Percentiles rank a stretch among this genome's conserved stretches.
These are phyloP conservation scores for Neurospora sp. DNA, from an alignment of 495 filamentous ascomycete genomes.

Conservation along the genomic window DNA sequence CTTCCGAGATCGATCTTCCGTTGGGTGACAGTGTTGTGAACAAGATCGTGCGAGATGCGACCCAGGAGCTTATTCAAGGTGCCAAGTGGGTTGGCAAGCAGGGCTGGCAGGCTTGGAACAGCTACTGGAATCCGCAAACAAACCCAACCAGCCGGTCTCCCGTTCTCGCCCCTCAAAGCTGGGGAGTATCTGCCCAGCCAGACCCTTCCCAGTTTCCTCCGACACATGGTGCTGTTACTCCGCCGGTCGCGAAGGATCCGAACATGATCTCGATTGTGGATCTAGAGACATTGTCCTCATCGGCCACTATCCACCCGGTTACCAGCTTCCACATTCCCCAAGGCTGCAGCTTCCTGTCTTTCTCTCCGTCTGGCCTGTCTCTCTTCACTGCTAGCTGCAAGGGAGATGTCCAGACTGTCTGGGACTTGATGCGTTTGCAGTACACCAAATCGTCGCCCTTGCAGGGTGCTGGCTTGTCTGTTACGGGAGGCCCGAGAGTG, in stretches of 20 bases:
- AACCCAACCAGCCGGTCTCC: conserved; percentile 32
- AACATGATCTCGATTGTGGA: conserved; percentile 80
- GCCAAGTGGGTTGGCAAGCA: conserved; percentile 82
- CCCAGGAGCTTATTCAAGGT: conserved; percentile 83
- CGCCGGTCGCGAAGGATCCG: conserved; percentile 50
- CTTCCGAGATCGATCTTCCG: conserved; percentile 65
- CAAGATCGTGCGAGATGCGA: conserved; percentile 74
- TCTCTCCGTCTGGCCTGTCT: conserved; percentile 73
- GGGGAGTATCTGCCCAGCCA: conserved; percentile 25
- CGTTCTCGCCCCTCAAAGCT: conserved; percentile 16
- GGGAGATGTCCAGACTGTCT: conserved; percentile 84
- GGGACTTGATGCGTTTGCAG: conserved; percentile 77
- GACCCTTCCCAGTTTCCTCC: conserved; percentile 56
- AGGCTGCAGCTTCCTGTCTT: conserved; percentile 86
- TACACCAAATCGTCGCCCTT: conserved; percentile 43
- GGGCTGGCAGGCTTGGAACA: conserved; percentile 77
- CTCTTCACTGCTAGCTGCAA: conserved; percentile 86
- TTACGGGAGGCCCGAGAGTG: conserved; percentile 41
- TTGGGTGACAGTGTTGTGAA: conserved; percentile 74
- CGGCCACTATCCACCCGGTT: conserved; percentile 46
- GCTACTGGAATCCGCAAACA: conserved; percentile 61
- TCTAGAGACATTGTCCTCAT: conserved; percentile 49
- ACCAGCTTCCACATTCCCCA: conserved; percentile 72
- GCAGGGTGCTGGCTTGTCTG: conserved; percentile 25
- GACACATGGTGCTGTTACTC: conserved; percentile 52